Conservation (phyloP, 2,329 filamentous ascomycete species). For the Fusarium gaditjirri region DNA sequence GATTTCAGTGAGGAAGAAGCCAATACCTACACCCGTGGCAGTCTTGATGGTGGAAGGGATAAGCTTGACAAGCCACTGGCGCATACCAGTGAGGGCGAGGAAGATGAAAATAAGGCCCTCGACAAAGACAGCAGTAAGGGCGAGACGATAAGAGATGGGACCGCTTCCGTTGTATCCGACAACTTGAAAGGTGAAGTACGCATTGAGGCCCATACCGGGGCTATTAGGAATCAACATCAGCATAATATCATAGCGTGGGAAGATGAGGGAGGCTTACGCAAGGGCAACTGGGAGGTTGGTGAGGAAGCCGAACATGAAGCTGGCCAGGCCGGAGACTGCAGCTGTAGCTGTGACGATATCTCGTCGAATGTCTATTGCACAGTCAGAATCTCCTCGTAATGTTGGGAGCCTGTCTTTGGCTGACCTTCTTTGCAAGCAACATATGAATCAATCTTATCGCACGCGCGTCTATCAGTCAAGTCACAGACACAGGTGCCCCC, state of each 20-base stretch:
- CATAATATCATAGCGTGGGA: background rate
- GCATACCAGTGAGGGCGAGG: constrained; percentile 73
- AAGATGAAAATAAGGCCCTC: constrained; percentile 73
- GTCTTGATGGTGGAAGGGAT: constrained; percentile 74
- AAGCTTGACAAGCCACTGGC: constrained; percentile 76
- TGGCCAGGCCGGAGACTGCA: constrained; percentile 79
- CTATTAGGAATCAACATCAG: constrained; percentile 51
- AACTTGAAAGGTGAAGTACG: constrained; percentile 75
- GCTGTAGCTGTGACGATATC: constrained; percentile 87
- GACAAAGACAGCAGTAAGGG: constrained; percentile 72
- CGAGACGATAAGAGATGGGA: constrained; percentile 66
- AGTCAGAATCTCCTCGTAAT: background rate
- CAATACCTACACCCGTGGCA: constrained; percentile 73
- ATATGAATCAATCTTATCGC: constrained; percentile 59
- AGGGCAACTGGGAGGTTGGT: constrained; percentile 76
- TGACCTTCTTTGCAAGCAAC: constrained; percentile 59
- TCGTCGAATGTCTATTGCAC: constrained; percentile 66
- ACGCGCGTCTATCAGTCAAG: constrained; percentile 55
- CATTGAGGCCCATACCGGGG: constrained; percentile 74
- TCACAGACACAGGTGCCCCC: constrained; percentile 81
- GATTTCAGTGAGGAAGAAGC: constrained; percentile 71
- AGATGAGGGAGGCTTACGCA: constrained; percentile 43
- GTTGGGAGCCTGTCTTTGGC: constrained; percentile 2
- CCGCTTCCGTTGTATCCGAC: constrained; percentile 70
- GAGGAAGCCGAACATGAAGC: constrained; percentile 80